These are phyloP conservation scores for Rosa hybrid DNA, from an alignment of 331 rosid genomes.

Conservation along the genomic window DNA sequence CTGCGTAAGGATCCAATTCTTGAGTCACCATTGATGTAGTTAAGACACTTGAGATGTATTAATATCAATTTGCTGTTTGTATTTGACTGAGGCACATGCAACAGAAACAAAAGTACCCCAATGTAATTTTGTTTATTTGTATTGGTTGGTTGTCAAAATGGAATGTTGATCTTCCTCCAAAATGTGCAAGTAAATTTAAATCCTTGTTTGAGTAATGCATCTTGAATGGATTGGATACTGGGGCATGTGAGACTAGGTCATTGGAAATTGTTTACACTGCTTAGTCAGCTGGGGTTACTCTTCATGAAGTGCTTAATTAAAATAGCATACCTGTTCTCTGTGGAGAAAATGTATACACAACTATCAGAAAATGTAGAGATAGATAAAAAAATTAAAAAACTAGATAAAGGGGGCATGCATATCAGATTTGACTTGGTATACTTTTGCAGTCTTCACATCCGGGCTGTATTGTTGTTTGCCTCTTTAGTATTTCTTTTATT, in stretches of 20 bases:
- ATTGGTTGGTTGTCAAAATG: constrained; percentile 10
- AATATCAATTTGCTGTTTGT: constrained; percentile 16
- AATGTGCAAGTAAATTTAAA: neutral
- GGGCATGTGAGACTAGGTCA: neutral
- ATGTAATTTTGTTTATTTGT: constrained; percentile 26
- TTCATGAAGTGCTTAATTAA: neutral
- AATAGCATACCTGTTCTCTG: no score
- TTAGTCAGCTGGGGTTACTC: neutral
- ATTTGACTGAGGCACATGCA: constrained; percentile 18
- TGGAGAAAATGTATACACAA: no score
- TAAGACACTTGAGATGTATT: constrained; percentile 32
- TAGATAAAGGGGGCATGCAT: no score
- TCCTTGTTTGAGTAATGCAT: neutral
- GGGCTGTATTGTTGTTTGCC: neutral
- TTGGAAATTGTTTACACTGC: neutral
- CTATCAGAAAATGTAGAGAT: no score
- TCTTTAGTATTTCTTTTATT: neutral
- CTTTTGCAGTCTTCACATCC: neutral
- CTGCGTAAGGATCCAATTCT: constrained; percentile 40
- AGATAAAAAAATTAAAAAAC: no score
- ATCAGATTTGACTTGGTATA: no score
- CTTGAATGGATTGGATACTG: neutral
- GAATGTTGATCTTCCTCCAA: constrained; percentile 11
- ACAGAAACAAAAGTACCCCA: constrained; percentile 1
- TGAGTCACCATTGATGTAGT: constrained; percentile 36